Evolutionary conservation across 2,329 filamentous ascomycete species (phyloP).

Genomic region (Neonectria neomacrospora): DNA sequence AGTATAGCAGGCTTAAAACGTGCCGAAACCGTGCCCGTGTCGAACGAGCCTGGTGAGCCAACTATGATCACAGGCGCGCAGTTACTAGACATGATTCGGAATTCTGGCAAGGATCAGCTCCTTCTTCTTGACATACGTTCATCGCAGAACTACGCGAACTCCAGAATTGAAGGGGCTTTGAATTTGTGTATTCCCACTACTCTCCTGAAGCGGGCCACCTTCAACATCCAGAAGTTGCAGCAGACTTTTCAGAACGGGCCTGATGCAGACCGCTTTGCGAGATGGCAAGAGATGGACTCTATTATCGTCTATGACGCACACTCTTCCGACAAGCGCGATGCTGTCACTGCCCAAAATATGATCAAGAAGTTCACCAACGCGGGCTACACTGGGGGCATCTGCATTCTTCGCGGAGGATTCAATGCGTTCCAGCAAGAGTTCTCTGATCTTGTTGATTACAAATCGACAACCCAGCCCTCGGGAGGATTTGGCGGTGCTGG

Average conservation of each 20-base stretch:
- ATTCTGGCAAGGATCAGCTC: slow-evolving; percentile 54
- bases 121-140: slow-evolving; percentile 89
- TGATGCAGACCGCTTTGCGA: slow-evolving; percentile 77
- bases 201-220: slow-evolving; percentile 88
- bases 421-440: slow-evolving; percentile 75
- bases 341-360: slow-evolving; percentile 82
- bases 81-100: slow-evolving; percentile 67
- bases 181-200: slow-evolving; percentile 97
- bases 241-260: slow-evolving; percentile 82
- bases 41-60: slow-evolving; percentile 58
- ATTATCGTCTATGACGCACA: slow-evolving; percentile 89
- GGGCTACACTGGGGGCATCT: slow-evolving; percentile 78
- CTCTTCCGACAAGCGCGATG: slow-evolving; percentile 83
- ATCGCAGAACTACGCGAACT: slow-evolving; percentile 80
- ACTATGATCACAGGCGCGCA: slow-evolving; percentile 64
- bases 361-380: slow-evolving; percentile 92
- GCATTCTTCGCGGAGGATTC: slow-evolving; percentile 86
- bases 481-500: slow-evolving; percentile 62
- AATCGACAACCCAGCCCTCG: slow-evolving; percentile 49
- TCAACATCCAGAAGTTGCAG: slow-evolving; percentile 86
- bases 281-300: slow-evolving; percentile 78
- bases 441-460: slow-evolving; percentile 70
- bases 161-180: slow-evolving; percentile 81
- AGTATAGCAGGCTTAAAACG: slow-evolving; percentile 42
- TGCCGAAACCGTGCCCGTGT: slow-evolving; percentile 65